A percentile compares a stretch with the other conserved stretches of the same genome.
These are phyloP conservation scores for Kwoniella heveanensis DNA, from an alignment of 768 basidiomycete genomes.

Conservation along the genomic window DNA sequence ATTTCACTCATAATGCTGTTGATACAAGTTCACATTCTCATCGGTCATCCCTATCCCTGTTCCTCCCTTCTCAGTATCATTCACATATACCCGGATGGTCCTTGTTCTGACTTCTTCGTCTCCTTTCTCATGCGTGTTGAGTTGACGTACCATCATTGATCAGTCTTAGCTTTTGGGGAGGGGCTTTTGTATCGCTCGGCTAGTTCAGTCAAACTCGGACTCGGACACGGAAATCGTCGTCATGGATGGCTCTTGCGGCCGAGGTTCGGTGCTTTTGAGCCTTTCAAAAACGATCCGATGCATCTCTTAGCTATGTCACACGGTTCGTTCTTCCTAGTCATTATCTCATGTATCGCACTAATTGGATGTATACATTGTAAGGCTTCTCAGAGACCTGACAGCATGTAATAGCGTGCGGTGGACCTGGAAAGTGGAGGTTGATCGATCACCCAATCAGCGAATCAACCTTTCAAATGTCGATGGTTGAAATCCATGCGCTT, in stretches of 20 bases:
- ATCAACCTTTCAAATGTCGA: not conserved
- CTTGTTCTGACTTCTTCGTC: not conserved
- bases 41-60: not conserved
- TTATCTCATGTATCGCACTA: too few species aligned
- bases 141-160: too few species aligned
- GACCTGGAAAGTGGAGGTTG: constrained; percentile 22
- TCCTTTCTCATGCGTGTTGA: not conserved
- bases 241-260: not conserved
- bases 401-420: too few species aligned
- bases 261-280: too few species aligned
- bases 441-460: not conserved
- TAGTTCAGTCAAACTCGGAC: too few species aligned
- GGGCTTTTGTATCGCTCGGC: not conserved
- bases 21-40: too few species aligned
- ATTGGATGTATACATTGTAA: too few species aligned
- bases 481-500: too few species aligned
- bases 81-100: not conserved
- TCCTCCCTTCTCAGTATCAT: not conserved
- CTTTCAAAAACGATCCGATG: not conserved
- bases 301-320: constrained; percentile 1
- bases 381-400: too few species aligned
- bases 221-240: too few species aligned
- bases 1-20: not conserved
- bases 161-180: too few species aligned
- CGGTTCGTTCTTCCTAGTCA: too few species aligned